Evolutionary conservation across 345 rosid genomes (phyloP).

Genomic region (Viola odorata): DNA sequence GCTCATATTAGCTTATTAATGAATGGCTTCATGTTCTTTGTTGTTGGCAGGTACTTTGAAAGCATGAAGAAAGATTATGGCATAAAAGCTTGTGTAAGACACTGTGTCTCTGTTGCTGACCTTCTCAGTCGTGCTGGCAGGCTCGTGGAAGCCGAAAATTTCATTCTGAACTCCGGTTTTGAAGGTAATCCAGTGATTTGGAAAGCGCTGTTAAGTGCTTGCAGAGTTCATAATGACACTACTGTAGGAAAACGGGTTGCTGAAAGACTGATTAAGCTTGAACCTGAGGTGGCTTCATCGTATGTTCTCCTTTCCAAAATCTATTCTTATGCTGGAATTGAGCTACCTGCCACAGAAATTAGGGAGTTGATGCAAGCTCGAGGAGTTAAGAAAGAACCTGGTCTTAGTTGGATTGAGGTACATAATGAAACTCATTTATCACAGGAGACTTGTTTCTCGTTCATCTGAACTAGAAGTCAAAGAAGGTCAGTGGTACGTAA

Average conservation of each 20-base stretch:
- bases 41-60: slow-evolving; percentile 24
- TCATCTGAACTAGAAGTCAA: slow-evolving; percentile 1
- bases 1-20: not conserved
- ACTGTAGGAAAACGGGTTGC: slow-evolving; percentile 35
- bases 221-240: slow-evolving; percentile 35
- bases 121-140: slow-evolving; percentile 41
- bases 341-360: slow-evolving; percentile 24
- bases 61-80: slow-evolving; percentile 31
- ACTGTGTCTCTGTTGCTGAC: slow-evolving; percentile 45
- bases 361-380: slow-evolving; percentile 36
- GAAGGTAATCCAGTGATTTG: slow-evolving; percentile 43
- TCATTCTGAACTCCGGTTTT: slow-evolving; percentile 35
- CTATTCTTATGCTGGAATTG: slow-evolving; percentile 33
- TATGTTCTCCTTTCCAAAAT: slow-evolving; percentile 42
- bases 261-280: slow-evolving; percentile 38
- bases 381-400: slow-evolving; percentile 50
- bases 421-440: slow-evolving; percentile 29
- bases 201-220: slow-evolving; percentile 48
- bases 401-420: slow-evolving; percentile 43
- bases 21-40: not conserved
- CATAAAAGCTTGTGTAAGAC: slow-evolving; percentile 30
- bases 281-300: slow-evolving; percentile 41
- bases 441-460: slow-evolving; percentile 12
- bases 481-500: not conserved
- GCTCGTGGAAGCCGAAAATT: slow-evolving; percentile 37